These are phyloP conservation scores for Sporothrix pallida DNA, from an alignment of 2,329 filamentous ascomycete species.

Conservation along the genomic window DNA sequence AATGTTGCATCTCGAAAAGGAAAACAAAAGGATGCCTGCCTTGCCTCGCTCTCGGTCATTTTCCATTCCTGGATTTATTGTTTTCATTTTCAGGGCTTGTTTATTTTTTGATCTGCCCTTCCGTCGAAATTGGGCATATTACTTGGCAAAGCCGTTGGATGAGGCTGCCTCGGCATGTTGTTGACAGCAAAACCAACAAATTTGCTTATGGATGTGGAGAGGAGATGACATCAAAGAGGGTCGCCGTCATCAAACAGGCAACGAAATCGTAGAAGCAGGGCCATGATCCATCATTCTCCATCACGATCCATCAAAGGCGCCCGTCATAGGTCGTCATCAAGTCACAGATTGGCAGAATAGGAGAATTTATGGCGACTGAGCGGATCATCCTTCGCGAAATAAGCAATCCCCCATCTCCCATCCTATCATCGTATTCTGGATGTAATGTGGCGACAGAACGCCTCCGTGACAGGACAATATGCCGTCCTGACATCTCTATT, in stretches of 20 bases:
- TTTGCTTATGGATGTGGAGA: background rate
- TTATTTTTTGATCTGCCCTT: background rate
- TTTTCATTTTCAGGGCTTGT: background rate
- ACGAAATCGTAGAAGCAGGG: background rate
- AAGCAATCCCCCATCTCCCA: background rate
- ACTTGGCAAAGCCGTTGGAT: background rate
- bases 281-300: background rate
- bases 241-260: background rate
- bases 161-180: background rate
- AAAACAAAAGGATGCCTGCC: background rate
- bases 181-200: background rate
- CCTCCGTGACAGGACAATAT: background rate
- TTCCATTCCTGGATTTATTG: background rate
- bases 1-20: background rate
- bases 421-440: too few relatives aligned
- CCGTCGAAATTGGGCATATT: background rate
- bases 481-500: background rate
- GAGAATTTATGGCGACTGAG: background rate
- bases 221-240: background rate
- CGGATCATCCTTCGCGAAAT: background rate
- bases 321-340: background rate
- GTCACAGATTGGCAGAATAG: background rate
- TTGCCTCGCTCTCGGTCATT: too few relatives aligned
- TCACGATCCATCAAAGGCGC: background rate
- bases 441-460: background rate